phyloP scores from a whole-genome alignment of 2,329 filamentous ascomycete species.

The Chrysoporthe cubensis region DNA sequence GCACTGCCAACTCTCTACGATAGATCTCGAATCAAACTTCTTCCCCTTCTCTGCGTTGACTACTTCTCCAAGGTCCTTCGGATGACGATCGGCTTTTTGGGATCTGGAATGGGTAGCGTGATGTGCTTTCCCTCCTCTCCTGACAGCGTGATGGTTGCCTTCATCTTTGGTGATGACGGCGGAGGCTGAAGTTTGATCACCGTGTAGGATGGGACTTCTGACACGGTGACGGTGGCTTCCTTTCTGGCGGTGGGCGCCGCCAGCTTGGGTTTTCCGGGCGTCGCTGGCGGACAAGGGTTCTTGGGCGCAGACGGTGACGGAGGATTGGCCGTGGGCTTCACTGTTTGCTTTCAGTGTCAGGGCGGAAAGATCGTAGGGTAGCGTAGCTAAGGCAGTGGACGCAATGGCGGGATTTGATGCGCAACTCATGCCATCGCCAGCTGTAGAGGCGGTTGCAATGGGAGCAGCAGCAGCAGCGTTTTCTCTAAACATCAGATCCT shows the following conservation, averaged over 20 bases:
- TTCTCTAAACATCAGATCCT: slow-evolving; percentile 19
- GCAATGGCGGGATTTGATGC: slow-evolving; percentile 1
- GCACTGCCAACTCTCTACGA: slow-evolving; percentile 25
- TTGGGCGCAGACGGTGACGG: slow-evolving; percentile 2
- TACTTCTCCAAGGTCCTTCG: slow-evolving; percentile 22
- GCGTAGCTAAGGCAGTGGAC: background rate
- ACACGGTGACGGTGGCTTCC: slow-evolving; percentile 6
- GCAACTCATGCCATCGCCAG: background rate
- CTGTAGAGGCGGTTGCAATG: background rate
- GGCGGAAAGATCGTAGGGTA: slow-evolving; percentile 13
- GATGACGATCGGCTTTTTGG: slow-evolving; percentile 20
- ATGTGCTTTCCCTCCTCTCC: slow-evolving; percentile 12
- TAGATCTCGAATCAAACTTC: slow-evolving; percentile 22
- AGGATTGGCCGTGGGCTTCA: slow-evolving; percentile 13
- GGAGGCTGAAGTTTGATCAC: slow-evolving; percentile 19
- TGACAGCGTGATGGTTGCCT: slow-evolving; percentile 18
- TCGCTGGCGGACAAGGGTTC: slow-evolving; percentile 8
- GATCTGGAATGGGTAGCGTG: slow-evolving; percentile 16
- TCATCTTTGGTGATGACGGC: slow-evolving; percentile 18
- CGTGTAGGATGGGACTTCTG: slow-evolving; percentile 9
- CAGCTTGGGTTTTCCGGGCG: slow-evolving; percentile 8
- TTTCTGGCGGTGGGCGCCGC: slow-evolving; percentile 11
- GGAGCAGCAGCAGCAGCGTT: slow-evolving; percentile 12
- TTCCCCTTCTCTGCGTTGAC: slow-evolving; percentile 22
- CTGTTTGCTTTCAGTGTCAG: slow-evolving; percentile 19